Percentiles rank a stretch among this genome's conserved stretches.
Evolutionary conservation across 2,329 filamentous ascomycete genomes (phyloP).

Genomic region (Myriosclerotinia duriaeana): DNA sequence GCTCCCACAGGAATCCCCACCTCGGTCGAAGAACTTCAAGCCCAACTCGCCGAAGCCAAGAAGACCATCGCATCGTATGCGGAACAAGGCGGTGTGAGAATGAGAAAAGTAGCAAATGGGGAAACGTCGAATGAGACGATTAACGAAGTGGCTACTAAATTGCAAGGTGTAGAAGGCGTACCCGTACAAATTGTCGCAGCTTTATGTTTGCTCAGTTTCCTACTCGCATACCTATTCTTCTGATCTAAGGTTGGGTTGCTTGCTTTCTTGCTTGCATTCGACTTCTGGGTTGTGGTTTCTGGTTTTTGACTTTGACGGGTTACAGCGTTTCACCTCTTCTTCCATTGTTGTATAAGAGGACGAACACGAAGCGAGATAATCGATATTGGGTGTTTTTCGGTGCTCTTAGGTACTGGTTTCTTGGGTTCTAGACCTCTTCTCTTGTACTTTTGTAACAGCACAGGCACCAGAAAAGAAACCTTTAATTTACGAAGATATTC

Average conservation of each 20-base stretch:
- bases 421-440: conserved; percentile 10
- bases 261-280: conserved; percentile 6
- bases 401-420: conserved; percentile 16
- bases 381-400: conserved; percentile 1
- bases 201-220: conserved; percentile 84
- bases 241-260: conserved; percentile 48
- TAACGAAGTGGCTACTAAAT: conserved; percentile 55
- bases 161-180: conserved; percentile 61
- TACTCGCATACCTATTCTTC: conserved; percentile 96
- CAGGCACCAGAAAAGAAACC: background rate
- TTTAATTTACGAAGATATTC: conserved; percentile 5
- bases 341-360: conserved; percentile 13
- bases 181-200: conserved; percentile 81
- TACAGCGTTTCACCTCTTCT: conserved; percentile 8
- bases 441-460: background rate
- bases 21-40: conserved; percentile 62
- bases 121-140: conserved; percentile 50
- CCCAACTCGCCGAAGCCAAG: conserved; percentile 73
- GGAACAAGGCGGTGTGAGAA: conserved; percentile 70
- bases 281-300: conserved; percentile 3
- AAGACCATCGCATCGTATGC: conserved; percentile 68
- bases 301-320: conserved; percentile 15
- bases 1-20: conserved; percentile 44
- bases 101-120: conserved; percentile 68
- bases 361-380: conserved; percentile 8